These are phyloP conservation scores for Magnaporthiopsis poae DNA, from an alignment of 2,329 filamentous ascomycete species.

Conservation along the genomic window DNA sequence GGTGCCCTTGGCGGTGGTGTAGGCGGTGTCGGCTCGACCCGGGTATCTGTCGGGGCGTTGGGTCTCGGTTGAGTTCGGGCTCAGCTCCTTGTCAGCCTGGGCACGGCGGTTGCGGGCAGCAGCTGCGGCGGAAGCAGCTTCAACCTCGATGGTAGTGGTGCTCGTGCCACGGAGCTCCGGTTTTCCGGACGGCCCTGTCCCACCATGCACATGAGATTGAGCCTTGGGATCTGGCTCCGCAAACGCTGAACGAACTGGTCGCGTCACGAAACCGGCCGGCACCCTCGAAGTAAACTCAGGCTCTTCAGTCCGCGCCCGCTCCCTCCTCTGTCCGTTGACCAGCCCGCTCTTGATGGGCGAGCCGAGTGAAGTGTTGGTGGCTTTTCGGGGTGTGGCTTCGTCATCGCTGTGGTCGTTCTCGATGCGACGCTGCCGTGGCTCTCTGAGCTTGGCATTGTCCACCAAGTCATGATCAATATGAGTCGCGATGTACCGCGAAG, in stretches of 20 bases:
- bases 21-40: neutral
- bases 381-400: neutral
- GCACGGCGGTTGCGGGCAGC: neutral
- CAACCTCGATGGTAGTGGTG: neutral
- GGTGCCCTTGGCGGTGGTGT: neutral
- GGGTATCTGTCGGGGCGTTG: neutral
- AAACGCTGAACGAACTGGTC: neutral
- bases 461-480: neutral
- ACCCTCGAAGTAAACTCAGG: neutral
- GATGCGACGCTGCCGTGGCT: neutral
- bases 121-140: neutral
- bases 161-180: neutral
- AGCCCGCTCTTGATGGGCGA: neutral
- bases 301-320: neutral
- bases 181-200: neutral
- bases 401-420: neutral
- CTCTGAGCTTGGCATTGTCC: neutral
- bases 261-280: too few species aligned
- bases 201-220: neutral
- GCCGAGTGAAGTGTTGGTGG: neutral
- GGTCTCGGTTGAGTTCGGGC: neutral
- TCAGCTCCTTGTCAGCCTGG: neutral
- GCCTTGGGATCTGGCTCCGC: neutral
- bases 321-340: neutral
- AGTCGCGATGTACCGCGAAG: neutral